These are phyloP conservation scores for Fusarium albosuccineum DNA, from an alignment of 2,329 filamentous ascomycete genomes.

Conservation along the genomic window DNA sequence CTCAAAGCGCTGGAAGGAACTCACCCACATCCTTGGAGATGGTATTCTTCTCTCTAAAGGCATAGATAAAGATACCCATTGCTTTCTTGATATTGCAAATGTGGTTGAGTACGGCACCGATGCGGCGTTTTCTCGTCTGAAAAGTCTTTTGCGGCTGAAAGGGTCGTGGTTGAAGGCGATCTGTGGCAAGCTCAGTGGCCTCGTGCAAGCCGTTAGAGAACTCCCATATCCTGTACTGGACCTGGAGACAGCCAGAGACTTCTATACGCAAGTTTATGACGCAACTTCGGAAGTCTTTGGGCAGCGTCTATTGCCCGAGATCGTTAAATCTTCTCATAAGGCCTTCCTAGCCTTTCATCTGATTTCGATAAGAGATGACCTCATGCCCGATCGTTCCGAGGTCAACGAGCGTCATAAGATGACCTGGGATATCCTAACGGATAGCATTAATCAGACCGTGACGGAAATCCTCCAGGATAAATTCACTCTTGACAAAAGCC, in stretches of 20 bases:
- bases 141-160: background rate
- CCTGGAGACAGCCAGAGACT: background rate
- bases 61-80: background rate
- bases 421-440: background rate
- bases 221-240: background rate
- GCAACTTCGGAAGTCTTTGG: background rate
- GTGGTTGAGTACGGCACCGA: background rate
- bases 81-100: constrained; percentile 2
- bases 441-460: background rate
- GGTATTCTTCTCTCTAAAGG: background rate
- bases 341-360: background rate
- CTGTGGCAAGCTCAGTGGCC: background rate
- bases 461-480: background rate
- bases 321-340: background rate
- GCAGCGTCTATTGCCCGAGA: background rate
- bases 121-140: background rate
- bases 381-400: background rate
- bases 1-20: background rate
- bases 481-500: background rate
- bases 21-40: background rate
- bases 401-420: background rate
- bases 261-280: background rate
- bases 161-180: background rate
- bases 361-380: background rate
- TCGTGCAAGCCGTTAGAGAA: background rate